Base-by-base conservation (phyloP, 371 early-diverging fungal genomes). In the Caulochytrium protostelioides region DNA sequence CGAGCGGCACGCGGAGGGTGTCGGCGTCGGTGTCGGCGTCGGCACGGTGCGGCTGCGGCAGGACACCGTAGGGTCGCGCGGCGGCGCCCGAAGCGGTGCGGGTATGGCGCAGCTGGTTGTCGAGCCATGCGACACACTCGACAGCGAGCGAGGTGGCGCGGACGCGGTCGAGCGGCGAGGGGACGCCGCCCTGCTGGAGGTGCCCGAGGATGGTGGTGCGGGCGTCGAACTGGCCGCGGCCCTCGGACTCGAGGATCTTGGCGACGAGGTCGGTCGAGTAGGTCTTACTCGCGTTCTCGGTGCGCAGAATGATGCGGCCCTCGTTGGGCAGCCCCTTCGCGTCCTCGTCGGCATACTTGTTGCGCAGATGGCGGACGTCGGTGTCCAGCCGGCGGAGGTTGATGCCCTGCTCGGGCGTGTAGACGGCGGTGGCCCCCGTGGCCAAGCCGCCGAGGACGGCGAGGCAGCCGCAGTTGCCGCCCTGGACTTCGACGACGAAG, bases 401-500 rank as follows among this genome's bases (percentile, higher is more conserved):
- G 31, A 94, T 64, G 10, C 83, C 84, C 47, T 84, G 82, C 57
- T 94, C 95, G 9, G 95, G 97, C 38, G 84, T 94, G 55, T 97
- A 97, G 12, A 79, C 70, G 0, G 78, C 78, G 17, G 83, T 84
- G 2, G 99, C 95, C 34, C 94, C 97, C 7, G 76, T 62, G 16
- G 63, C 81, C 14, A 97, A 64, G 13, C 90, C 97, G 19, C 79
- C 82, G 50, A 90, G 59, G 3, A 81, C 74, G 5, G 97, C 83
- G 39, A 99, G 59, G 53, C 79, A 97, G 2, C 99, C 99, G 51
- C 83, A 81, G 36, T 82, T 74, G 31, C 92, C 95, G 33, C 97
- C 97, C 47, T 90, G 90, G 18, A 94, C 87, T 62, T 98, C 99
- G 14, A 98, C 83, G 9, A 98, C 77, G 68, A 97, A 94, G 8